Evolutionary conservation across 768 basidiomycete genomes (phyloP), one percentile per base, ranked within the genome.

Genomic region (Hericium erinaceus): DNA sequence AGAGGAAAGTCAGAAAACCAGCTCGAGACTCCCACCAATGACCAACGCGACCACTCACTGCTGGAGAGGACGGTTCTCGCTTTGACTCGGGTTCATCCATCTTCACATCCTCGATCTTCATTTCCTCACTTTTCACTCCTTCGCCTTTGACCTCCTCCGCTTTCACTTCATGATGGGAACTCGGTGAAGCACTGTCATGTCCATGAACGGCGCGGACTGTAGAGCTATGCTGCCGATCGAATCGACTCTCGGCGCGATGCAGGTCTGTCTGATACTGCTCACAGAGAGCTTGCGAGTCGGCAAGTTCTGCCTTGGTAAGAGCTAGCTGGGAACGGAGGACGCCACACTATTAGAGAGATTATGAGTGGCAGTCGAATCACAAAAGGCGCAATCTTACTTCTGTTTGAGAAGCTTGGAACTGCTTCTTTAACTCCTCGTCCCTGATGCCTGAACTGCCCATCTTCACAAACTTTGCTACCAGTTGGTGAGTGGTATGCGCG

Each of bases 31-130:
- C 82, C 81, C 82, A 84, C 83, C 80, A 80, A 76, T 78, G 74
- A 75, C 78, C 73, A 51, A 51, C 49, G 22, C 73, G 76, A 74
- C 76, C 77, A 86, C 87, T 82, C 80, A 88, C 87, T 75, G 74
- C 78, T 70, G 85, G 82, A 77, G 84, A 79, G 74, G 78, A 81
- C 71, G 79, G 76, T 37, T 51, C 20, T 15, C 20, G 49, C 24
- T 51, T 24, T 7, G 49, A 16, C 22, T 51, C 49, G 44, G 44
- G 10, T 15, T 26, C 49, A 9, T 51, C 49, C 49, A 26, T 26
- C 71, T 74, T 74, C 61, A 75, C 70, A 71, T 76, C 78, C 75
- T 79, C 79, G 69, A 72, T 59, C 52, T 68, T 71, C 44, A 61
- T 54, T 6, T 67, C 65, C 24, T 64, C 68, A 26, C 26, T 26